Conservation (phyloP, 441 rosid genomes). For the Jatropha podagrica region DNA sequence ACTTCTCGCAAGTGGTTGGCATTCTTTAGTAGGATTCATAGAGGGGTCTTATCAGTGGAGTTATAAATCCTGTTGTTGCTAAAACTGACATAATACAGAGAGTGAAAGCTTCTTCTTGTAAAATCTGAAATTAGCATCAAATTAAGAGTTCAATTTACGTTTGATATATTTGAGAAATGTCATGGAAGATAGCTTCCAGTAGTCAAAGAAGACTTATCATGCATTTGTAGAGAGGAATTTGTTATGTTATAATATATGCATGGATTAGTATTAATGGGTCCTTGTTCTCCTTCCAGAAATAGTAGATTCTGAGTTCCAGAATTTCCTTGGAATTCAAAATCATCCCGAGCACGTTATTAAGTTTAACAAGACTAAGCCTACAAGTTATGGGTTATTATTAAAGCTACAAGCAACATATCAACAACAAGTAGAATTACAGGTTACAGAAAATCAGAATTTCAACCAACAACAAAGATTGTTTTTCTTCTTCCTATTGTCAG, state of each 20-base stretch:
- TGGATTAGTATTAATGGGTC: neutral
- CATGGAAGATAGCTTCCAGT: no score
- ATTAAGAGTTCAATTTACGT: neutral
- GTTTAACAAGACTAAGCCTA: constrained; percentile 18
- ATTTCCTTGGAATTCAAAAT: constrained; percentile 42
- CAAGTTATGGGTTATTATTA: neutral
- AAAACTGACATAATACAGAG: constrained; percentile 27
- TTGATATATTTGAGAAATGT: no score
- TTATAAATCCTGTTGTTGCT: constrained; percentile 26
- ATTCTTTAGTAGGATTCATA: constrained; percentile 38
- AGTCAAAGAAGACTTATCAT: no score
- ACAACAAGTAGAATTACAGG: no score
- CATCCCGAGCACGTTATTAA: constrained; percentile 37
- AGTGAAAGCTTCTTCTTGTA: constrained; percentile 25
- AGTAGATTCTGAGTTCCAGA: constrained; percentile 27
- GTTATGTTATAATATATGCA: neutral
- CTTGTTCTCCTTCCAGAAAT: constrained; percentile 28
- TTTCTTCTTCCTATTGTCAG: neutral
- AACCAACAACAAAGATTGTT: no score
- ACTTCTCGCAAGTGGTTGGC: constrained; percentile 24
- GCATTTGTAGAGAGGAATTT: neutral
- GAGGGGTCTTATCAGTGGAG: constrained; percentile 32
- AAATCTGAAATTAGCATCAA: constrained; percentile 23
- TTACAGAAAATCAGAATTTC: no score
- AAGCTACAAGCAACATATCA: no score